Base-by-base conservation (phyloP, 192 early-diverging fungal genomes). In the Podila epicladia region DNA sequence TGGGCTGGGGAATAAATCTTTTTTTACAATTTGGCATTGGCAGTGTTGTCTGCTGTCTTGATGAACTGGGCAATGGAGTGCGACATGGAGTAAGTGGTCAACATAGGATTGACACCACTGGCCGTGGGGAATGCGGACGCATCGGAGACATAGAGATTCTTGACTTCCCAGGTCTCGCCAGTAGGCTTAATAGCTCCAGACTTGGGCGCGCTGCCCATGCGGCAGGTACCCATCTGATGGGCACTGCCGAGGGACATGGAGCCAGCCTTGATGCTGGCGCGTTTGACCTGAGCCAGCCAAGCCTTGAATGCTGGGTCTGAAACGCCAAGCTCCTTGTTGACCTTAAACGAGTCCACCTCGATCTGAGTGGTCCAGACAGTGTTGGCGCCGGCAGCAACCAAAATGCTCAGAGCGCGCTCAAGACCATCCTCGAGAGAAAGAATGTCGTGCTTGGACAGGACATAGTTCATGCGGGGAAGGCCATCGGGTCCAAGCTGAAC, bases 101-200 rank as follows among this genome's bases (percentile, higher is more conserved):
- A 67, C 87, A 91, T 91, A 12, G 90, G 88, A 64, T 92, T 91
- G 64, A 94, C 93, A 75, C 94, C 94, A 63, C 80, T 85, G 1
- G 93, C 87, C 5, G 92, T 90, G 7, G 94, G 92, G 72, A 94
- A 92, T 35, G 92, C 28, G 17, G 86, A 89, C 1, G 92, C 89
- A 74, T 95, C 93, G 17, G 89, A 88, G 2, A 95, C 91, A 74
- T 90, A 95, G 32, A 94, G 84, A 35, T 87, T 84, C 72, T 91
- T 85, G 61, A 92, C 82, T 63, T 94, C 94, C 91, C 91, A 95
- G 2, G 89, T 88, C 69, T 92, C 87, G 15, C 94, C 94, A 1
- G 84, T 83, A 2, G 92, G 92, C 49, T 93, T 87, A 20, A 92
- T 85, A 35, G 76, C 94, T 9, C 90, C 90, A 2, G 68, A 65